Conservation (phyloP, 768 basidiomycete species). For the Lyophyllum semitale region DNA sequence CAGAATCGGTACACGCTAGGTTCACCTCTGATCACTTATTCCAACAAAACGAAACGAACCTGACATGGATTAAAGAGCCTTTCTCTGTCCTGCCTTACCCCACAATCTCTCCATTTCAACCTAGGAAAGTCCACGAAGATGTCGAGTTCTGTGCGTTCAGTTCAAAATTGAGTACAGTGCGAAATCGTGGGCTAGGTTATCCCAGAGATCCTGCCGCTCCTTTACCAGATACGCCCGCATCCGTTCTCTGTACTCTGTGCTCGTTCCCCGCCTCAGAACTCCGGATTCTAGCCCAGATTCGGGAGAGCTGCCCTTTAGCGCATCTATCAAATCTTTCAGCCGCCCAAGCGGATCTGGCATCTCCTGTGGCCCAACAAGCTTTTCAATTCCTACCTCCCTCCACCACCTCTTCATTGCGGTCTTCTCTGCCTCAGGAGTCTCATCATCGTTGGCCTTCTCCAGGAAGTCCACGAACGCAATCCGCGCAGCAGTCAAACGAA, state of each 20-base stretch:
- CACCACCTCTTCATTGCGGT: slow-evolving; percentile 12
- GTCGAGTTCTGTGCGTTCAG: too few relatives aligned
- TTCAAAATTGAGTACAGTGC: slow-evolving; percentile 5
- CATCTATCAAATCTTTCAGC: slow-evolving; percentile 5
- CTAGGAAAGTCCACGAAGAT: too few relatives aligned
- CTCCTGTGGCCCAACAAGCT: slow-evolving; percentile 9
- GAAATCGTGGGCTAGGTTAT: slow-evolving; percentile 1
- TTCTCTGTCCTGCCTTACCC: too few relatives aligned
- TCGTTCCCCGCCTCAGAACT: not conserved
- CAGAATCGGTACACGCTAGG: too few relatives aligned
- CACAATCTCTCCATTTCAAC: too few relatives aligned
- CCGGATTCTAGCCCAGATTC: too few relatives aligned
- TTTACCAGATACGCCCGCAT: slow-evolving; percentile 10
- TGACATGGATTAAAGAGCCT: too few relatives aligned
- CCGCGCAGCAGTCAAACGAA: not conserved
- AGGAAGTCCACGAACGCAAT: slow-evolving; percentile 4
- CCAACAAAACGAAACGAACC: too few relatives aligned
- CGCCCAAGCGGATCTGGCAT: slow-evolving; percentile 6
- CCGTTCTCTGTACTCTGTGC: slow-evolving; percentile 2
- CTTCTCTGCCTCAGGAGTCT: slow-evolving; percentile 2
- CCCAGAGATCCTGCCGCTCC: slow-evolving; percentile 10
- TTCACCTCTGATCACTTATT: too few relatives aligned
- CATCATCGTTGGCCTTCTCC: not conserved
- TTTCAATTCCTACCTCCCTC: slow-evolving; percentile 4
- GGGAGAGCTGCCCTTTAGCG: not conserved